A percentile compares a stretch with the other conserved stretches of the same genome.
These are phyloP conservation scores for Kodamaea fukazawae DNA, from an alignment of 805 yeast species.

Conservation along the genomic window DNA sequence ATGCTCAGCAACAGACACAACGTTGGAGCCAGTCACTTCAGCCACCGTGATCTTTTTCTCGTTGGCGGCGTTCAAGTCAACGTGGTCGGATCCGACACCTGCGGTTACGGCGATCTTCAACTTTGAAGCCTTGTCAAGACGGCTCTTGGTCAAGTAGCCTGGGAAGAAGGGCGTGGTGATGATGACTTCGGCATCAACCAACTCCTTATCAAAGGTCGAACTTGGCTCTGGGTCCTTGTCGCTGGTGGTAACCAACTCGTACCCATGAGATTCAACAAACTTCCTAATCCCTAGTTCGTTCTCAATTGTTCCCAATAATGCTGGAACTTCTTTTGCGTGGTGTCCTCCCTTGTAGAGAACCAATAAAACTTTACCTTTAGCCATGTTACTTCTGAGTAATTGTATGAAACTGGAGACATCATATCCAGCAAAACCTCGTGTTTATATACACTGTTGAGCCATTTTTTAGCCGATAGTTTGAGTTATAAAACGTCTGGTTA, in stretches of 20 bases:
- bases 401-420: not conserved
- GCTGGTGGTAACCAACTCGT: conserved; percentile 60
- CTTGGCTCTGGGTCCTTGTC: conserved; percentile 62
- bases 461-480: no score
- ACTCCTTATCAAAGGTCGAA: conserved; percentile 59
- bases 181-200: conserved; percentile 70
- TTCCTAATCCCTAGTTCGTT: conserved; percentile 69
- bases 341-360: conserved; percentile 57
- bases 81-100: conserved; percentile 82
- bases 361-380: conserved; percentile 42
- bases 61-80: conserved; percentile 68
- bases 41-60: conserved; percentile 62
- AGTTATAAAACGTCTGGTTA: no score
- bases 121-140: conserved; percentile 67
- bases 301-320: conserved; percentile 67
- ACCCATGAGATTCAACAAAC: conserved; percentile 65
- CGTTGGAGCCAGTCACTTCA: conserved; percentile 83
- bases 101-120: conserved; percentile 72
- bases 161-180: conserved; percentile 86
- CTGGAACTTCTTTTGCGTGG: conserved; percentile 58
- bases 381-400: conserved; percentile 5
- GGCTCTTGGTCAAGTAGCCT: conserved; percentile 64
- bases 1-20: conserved; percentile 78
- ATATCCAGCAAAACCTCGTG: no score
- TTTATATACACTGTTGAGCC: no score